These are phyloP conservation scores for Zoysia matrella DNA, from an alignment of 202 grass and related monocot species.

Conservation along the genomic window DNA sequence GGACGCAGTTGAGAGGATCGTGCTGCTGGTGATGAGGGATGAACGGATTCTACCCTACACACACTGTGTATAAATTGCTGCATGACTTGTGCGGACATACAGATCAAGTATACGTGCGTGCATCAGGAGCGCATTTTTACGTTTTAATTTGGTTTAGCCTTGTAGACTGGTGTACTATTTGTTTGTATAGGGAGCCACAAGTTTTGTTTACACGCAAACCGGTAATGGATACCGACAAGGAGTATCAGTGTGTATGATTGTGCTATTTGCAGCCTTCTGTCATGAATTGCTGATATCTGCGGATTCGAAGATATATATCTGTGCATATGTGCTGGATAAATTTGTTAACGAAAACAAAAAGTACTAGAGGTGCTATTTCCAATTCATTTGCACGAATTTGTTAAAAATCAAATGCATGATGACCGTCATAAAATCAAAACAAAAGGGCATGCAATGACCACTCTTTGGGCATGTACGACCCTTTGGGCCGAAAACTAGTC, in stretches of 20 bases:
- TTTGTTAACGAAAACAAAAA: neutral
- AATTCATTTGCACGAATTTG: too few relatives aligned
- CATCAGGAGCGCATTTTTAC: neutral
- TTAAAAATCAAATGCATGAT: too few relatives aligned
- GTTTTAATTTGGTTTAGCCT: neutral
- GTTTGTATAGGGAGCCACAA: neutral
- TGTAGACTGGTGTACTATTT: neutral
- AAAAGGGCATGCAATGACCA: too few relatives aligned
- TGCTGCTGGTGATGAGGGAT: neutral
- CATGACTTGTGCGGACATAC: neutral
- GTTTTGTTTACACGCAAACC: neutral
- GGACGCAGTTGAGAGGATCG: neutral
- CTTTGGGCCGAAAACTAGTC: too few relatives aligned
- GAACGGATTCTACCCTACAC: neutral
- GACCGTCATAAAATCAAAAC: too few relatives aligned
- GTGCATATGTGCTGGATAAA: neutral
- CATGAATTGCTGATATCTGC: neutral
- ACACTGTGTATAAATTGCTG: constrained; percentile 28
- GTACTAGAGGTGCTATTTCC: too few relatives aligned
- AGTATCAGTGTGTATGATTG: neutral
- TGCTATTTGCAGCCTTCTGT: neutral
- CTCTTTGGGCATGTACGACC: too few relatives aligned
- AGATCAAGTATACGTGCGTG: neutral
- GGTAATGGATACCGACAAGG: neutral
- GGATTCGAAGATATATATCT: too few relatives aligned